Base-by-base conservation (phyloP, 1,139 yeast genomes). In the Pichia terricola region DNA sequence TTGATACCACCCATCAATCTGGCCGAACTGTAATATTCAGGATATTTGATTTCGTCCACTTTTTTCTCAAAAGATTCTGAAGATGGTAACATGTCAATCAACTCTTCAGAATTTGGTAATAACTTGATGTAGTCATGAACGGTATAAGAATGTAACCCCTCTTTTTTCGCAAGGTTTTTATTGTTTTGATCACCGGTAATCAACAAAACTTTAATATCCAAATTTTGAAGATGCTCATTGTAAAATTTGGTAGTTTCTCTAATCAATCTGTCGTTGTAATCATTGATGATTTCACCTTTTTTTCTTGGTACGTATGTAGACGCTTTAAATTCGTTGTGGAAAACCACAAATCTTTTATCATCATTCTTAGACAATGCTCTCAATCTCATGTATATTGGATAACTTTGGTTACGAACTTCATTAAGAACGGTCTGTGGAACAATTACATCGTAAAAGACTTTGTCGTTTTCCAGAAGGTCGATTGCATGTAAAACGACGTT, bases 401-500 rank as follows among this genome's bases (percentile, higher is more conserved):
- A 77, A 39, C 95, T 85, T 57, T 84, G 72, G 60, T 87, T 88
- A 51, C 88, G 77, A 25, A 89, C 96, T 63, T 94, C 97, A 56
- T 94, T 97, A 39, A 94, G 69, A 1, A 87, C 97, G 3, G 95
- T 83, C 62, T 94, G 98, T 2, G 97, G 96, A 16, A 94, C 68
- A 45, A 94, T 81, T 26, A 89, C 95, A 65, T 94, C 97, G 58
- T 75, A 81, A 59, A 94, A 87, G 46, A 86, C 81, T 39, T 76
- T 73, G 35, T 72, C 71, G 57, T 79, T 81, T 61, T 94, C 99
- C 49, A 94, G 67, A 50, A 91, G 66, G 62, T 91, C 98, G 50
- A 94, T 89, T 6, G 95, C 94, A 59, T 82, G 86, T 48, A 91
- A 68, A 2, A 87, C 83, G 49, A 91, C 81, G 59, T 91, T 89